Percentiles rank a stretch among this genome's conserved stretches.
Evolutionary conservation across 176 grass and related monocot genomes (phyloP).

Genomic region (Oryza australiensis): DNA sequence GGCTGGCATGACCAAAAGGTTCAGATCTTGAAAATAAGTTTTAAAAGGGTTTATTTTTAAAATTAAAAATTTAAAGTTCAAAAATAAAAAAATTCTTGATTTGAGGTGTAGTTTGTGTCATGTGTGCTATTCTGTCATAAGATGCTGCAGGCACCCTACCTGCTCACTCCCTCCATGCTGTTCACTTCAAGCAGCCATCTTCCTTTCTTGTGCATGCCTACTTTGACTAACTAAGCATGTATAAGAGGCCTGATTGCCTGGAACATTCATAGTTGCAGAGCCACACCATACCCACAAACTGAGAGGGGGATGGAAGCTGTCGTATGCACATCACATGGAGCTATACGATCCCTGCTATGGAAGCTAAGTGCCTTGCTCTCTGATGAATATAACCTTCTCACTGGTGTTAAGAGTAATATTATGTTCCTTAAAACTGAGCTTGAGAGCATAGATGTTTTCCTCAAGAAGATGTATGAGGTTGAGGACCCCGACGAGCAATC

Average conservation of each 20-base stretch:
- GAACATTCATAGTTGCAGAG: slow-evolving; percentile 13
- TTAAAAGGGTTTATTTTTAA: too few species aligned
- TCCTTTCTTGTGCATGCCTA: neutral
- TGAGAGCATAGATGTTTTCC: slow-evolving; percentile 31
- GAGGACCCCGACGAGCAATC: slow-evolving; percentile 17
- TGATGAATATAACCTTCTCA: slow-evolving; percentile 23
- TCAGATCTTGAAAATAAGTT: too few species aligned
- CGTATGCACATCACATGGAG: slow-evolving; percentile 9
- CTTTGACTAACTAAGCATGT: slow-evolving; percentile 6
- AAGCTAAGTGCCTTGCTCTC: slow-evolving; percentile 30
- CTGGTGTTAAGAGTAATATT: slow-evolving; percentile 9
- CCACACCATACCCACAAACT: neutral
- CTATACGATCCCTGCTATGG: slow-evolving; percentile 7
- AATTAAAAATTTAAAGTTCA: too few species aligned
- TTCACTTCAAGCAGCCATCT: neutral
- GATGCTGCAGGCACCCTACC: neutral
- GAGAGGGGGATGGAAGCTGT: slow-evolving; percentile 22
- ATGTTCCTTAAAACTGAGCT: slow-evolving; percentile 23
- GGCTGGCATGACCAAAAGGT: too few species aligned
- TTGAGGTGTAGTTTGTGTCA: neutral
- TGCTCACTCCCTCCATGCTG: neutral
- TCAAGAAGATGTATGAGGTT: neutral
- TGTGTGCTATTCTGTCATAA: neutral
- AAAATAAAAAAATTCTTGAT: too few species aligned
- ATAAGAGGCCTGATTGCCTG: neutral